phyloP scores from a whole-genome alignment of 352 stramenopile genomes.

The Pythium guiyangense region DNA sequence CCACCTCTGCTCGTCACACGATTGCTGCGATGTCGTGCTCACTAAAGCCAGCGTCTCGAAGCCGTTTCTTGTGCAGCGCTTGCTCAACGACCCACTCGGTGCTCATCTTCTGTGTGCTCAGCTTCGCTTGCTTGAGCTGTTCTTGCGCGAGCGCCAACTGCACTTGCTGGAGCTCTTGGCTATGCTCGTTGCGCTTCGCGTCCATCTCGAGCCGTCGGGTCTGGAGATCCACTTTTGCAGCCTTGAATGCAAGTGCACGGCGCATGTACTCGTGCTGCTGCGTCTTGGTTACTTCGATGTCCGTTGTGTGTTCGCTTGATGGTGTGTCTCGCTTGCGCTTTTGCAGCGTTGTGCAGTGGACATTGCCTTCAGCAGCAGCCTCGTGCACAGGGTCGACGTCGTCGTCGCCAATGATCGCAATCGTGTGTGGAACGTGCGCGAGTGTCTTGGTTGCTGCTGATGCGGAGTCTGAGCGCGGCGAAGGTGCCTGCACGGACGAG shows the following conservation, averaged over 20 bases:
- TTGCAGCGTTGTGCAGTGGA: constrained; percentile 1
- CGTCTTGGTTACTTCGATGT: neutral
- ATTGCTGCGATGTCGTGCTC: constrained; percentile 29
- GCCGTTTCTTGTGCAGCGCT: constrained; percentile 44
- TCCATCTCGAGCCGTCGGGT: constrained; percentile 39
- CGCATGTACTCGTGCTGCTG: constrained; percentile 27
- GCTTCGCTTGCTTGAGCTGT: constrained; percentile 44
- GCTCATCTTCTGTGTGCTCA: constrained; percentile 44
- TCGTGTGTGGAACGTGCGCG: neutral
- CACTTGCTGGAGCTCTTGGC: constrained; percentile 33
- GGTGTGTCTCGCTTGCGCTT: neutral
- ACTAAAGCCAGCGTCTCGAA: constrained; percentile 38
- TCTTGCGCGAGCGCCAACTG: constrained; percentile 45
- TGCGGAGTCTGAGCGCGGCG: too few species aligned
- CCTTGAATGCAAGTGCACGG: constrained; percentile 34
- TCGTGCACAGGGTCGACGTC: neutral
- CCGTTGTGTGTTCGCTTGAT: neutral
- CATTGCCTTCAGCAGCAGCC: neutral
- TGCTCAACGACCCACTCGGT: constrained; percentile 53
- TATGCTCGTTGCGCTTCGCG: constrained; percentile 31
- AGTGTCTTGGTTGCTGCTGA: neutral
- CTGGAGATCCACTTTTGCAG: constrained; percentile 37
- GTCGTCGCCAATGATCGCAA: constrained; percentile 6
- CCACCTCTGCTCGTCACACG: constrained; percentile 11
- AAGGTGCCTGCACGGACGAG: neutral